A percentile compares a stretch with the other conserved stretches of the same genome.
These are phyloP conservation scores for Rhodotorula graminis DNA, from an alignment of 768 basidiomycete genomes.

Conservation along the genomic window DNA sequence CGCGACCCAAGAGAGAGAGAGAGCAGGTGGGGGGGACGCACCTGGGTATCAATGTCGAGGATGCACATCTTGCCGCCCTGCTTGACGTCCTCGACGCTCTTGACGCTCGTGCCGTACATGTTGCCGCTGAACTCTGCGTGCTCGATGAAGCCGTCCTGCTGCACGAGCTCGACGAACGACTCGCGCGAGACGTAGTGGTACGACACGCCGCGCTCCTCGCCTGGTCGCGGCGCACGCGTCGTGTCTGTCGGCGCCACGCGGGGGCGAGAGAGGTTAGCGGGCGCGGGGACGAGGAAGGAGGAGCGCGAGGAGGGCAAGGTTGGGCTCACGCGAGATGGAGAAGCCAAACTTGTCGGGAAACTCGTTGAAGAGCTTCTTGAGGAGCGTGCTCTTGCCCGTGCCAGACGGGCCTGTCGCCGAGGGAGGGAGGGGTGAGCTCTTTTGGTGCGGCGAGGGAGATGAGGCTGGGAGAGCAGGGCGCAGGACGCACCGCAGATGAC, in stretches of 20 bases:
- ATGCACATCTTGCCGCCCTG: slow-evolving; percentile 78
- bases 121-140: slow-evolving; percentile 90
- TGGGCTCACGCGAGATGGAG: slow-evolving; percentile 80
- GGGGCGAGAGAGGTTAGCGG: not conserved
- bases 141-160: slow-evolving; percentile 77
- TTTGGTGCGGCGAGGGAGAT: too few species aligned
- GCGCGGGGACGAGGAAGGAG: not conserved
- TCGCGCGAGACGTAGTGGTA: slow-evolving; percentile 77
- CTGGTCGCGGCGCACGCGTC: slow-evolving; percentile 74
- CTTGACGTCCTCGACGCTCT: slow-evolving; percentile 63
- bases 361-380: slow-evolving; percentile 71
- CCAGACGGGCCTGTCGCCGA: slow-evolving; percentile 70
- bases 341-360: slow-evolving; percentile 84
- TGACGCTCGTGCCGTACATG: slow-evolving; percentile 83
- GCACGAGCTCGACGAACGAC: slow-evolving; percentile 66
- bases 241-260: slow-evolving; percentile 59
- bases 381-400: slow-evolving; percentile 87
- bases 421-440: too few species aligned
- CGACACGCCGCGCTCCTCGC: slow-evolving; percentile 73
- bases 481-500: slow-evolving; percentile 64
- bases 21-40: slow-evolving; percentile 50
- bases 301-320: not conserved
- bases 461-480: not conserved
- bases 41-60: slow-evolving; percentile 94
- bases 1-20: not conserved